Evolutionary conservation across 2,329 filamentous ascomycete species (phyloP).

Genomic region (Arthrobotrys megalospora): DNA sequence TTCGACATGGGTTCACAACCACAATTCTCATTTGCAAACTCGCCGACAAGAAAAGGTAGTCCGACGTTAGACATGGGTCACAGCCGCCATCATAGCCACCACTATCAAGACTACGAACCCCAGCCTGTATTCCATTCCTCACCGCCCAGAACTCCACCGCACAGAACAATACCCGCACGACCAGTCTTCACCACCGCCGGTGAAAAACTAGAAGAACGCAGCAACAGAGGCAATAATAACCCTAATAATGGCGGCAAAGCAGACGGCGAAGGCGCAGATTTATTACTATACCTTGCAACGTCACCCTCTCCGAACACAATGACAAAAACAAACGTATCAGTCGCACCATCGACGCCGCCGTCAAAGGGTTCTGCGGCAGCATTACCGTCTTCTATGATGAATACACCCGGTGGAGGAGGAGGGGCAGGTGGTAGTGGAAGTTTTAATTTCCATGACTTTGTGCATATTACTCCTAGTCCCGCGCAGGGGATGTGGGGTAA

Average conservation of each 20-base stretch:
- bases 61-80: constrained; percentile 68
- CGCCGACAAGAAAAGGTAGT: constrained; percentile 68
- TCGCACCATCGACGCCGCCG: constrained; percentile 68
- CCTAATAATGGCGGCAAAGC: constrained; percentile 70
- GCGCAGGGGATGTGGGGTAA: constrained; percentile 85
- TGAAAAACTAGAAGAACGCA: constrained; percentile 72
- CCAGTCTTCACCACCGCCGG: constrained; percentile 82
- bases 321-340: constrained; percentile 67
- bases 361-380: constrained; percentile 73
- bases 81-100: constrained; percentile 18
- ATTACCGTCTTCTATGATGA: constrained; percentile 88
- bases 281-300: constrained; percentile 87
- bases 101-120: constrained; percentile 72
- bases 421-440: constrained; percentile 72
- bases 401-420: constrained; percentile 76
- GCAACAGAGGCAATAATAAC: constrained; percentile 41
- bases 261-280: constrained; percentile 81
- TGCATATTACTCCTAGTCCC: constrained; percentile 96
- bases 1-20: constrained; percentile 52
- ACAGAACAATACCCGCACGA: constrained; percentile 80
- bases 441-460: constrained; percentile 96
- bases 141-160: constrained; percentile 76
- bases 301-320: constrained; percentile 85
- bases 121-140: constrained; percentile 73
- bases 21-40: constrained; percentile 71